A percentile compares a stretch with the other conserved stretches of the same genome.
These are phyloP conservation scores for Zea mays DNA, from an alignment of 176 grass and related monocot genomes.

Conservation along the genomic window Zm-B73-REFERENCE-NAM-5.0 NC_050103.1:158188001-158188500, in stretches of 20 bases:
- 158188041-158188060: constrained; percentile 82
- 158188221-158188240: background rate
- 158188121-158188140: background rate
- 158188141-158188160: background rate
- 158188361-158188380: background rate
- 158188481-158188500: constrained; percentile 3
- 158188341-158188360: constrained; percentile 5
- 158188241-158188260: constrained; percentile 9
- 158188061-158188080: background rate
- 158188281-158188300: background rate
- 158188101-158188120: background rate
- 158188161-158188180: constrained; percentile 7
- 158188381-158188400: constrained; percentile 15
- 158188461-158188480: background rate
- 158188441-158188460: background rate
- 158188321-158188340: constrained; percentile 26
- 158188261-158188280: constrained; percentile 3
- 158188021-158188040: constrained; percentile 95
- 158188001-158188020: constrained; percentile 85
- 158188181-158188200: constrained; percentile 17
- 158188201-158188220: background rate
- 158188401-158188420: background rate
- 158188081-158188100: background rate
- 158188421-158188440: background rate
- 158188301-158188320: constrained; percentile 12